Conservation (phyloP, 345 rosid genomes). For the Noccaea bulbosa region DNA sequence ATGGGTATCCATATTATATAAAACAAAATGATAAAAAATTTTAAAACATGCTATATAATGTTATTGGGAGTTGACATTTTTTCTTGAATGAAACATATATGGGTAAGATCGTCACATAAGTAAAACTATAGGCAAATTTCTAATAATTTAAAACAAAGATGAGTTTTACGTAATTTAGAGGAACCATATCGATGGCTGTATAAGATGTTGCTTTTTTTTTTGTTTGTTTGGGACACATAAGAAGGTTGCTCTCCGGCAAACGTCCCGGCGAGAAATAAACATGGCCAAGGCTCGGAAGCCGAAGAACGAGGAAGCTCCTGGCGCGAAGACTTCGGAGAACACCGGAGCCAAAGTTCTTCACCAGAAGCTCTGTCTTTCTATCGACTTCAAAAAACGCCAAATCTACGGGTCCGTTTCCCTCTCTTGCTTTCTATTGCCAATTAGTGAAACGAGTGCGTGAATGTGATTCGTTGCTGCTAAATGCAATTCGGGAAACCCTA, state of each 20-base stretch:
- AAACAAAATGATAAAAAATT: too few relatives aligned
- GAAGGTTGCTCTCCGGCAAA: constrained; percentile 25
- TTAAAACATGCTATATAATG: too few relatives aligned
- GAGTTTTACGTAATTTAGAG: constrained; percentile 19
- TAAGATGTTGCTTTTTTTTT: neutral
- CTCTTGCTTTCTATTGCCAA: constrained; percentile 23
- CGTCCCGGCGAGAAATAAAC: constrained; percentile 17
- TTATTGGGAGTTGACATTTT: neutral
- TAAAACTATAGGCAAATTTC: neutral
- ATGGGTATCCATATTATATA: too few relatives aligned
- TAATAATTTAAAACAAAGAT: constrained; percentile 7
- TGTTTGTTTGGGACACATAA: neutral
- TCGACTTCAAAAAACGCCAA: constrained; percentile 69
- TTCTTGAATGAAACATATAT: neutral
- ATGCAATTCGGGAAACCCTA: constrained; percentile 34
- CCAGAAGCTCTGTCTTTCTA: constrained; percentile 93
- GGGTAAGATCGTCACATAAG: neutral
- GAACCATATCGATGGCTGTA: constrained; percentile 2
- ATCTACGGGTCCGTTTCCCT: constrained; percentile 73
- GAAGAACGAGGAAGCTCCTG: constrained; percentile 69
- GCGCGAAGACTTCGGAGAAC: constrained; percentile 64
- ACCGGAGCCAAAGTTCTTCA: constrained; percentile 83
- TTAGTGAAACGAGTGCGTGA: neutral
- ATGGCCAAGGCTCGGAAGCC: constrained; percentile 96
- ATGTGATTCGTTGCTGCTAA: constrained; percentile 3